Percentiles rank a stretch among this genome's conserved stretches.
These are phyloP conservation scores for Diaporthe caulivora DNA, from an alignment of 2,329 filamentous ascomycete genomes.

Conservation along the genomic window DNA sequence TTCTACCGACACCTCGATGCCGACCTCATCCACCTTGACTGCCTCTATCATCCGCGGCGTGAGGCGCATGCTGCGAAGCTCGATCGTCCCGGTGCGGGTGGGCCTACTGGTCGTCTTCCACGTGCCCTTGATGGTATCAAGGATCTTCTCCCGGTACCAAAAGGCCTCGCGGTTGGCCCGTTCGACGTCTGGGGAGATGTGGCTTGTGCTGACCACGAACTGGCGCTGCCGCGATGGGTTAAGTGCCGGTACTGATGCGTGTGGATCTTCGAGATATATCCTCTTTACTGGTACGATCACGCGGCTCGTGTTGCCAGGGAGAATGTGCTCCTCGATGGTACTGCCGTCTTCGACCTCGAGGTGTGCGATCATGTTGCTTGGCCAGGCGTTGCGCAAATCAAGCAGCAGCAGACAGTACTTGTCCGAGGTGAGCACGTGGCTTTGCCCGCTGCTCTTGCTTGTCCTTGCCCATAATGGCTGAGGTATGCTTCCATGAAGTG, in stretches of 20 bases:
- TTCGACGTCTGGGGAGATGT: slow-evolving; percentile 84
- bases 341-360: slow-evolving; percentile 67
- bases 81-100: slow-evolving; percentile 74
- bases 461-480: slow-evolving; percentile 67
- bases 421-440: slow-evolving; percentile 59
- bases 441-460: slow-evolving; percentile 47
- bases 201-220: slow-evolving; percentile 87
- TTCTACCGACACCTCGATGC: slow-evolving; percentile 71
- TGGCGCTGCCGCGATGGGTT: slow-evolving; percentile 89
- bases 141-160: slow-evolving; percentile 88
- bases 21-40: slow-evolving; percentile 83
- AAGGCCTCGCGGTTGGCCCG: slow-evolving; percentile 84
- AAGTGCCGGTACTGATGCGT: slow-evolving; percentile 82
- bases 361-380: slow-evolving; percentile 78
- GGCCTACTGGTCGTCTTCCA: slow-evolving; percentile 73
- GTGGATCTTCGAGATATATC: slow-evolving; percentile 81
- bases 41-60: slow-evolving; percentile 85
- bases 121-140: slow-evolving; percentile 76
- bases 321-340: slow-evolving; percentile 66
- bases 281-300: slow-evolving; percentile 82
- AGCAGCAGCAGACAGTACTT: slow-evolving; percentile 84
- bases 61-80: slow-evolving; percentile 81
- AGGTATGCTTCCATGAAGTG: slow-evolving; percentile 77
- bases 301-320: slow-evolving; percentile 78
- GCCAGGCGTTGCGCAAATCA: slow-evolving; percentile 92